Base-by-base conservation (phyloP, 768 basidiomycete genomes). In the Daedaleopsis nitida region DNA sequence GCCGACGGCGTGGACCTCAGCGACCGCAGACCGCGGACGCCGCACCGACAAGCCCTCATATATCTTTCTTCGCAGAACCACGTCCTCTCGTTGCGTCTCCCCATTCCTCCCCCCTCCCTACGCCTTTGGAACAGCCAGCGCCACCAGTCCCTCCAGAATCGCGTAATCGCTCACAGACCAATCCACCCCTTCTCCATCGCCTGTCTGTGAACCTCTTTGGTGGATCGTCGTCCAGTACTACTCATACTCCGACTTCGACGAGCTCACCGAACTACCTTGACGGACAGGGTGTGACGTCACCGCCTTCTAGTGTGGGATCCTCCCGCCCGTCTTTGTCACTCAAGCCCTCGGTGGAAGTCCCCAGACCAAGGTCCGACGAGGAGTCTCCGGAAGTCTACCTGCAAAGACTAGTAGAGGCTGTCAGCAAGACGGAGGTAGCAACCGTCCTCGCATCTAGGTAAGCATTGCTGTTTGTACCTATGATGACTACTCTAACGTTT, bases 381-480 rank as follows among this genome's bases (percentile, higher is more conserved):
- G 94, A 96, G 73, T 82, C 86, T 23, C 86, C 90, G 1, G 86
- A 86, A 59, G 71, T 75, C 2, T 98, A 92, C 75, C 73, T 97
- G 34, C 70, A 75, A 13, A 80, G 93, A 60, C 74, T 98, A 44
- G 74, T 80, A 43, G 74, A 82, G 17, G 81, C 82, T 37, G 85
- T 94, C 11, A 86, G 81, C 65, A 89, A 91, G 70, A 83, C 86
- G 1, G 95, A 97, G 68, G 78, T 98, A 43, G 89, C 91, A 0
- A 81, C 83, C 21, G 83, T 94, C 14, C 74, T 98, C 24, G 94
- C 96, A 35, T 85, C 91, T 16, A 91, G 85, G 95, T 95, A 74
- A 65, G 75, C 66, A 13, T 39, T 6, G 27, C 11, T 43, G 10
- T 11, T 7, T 21, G 24, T 32, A 27, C 43, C 34, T 14, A 52